A percentile compares a stretch with the other conserved stretches of the same genome.
phyloP scores from a whole-genome alignment of 192 early-diverging fungal species.

The Backusella sp. region DNA sequence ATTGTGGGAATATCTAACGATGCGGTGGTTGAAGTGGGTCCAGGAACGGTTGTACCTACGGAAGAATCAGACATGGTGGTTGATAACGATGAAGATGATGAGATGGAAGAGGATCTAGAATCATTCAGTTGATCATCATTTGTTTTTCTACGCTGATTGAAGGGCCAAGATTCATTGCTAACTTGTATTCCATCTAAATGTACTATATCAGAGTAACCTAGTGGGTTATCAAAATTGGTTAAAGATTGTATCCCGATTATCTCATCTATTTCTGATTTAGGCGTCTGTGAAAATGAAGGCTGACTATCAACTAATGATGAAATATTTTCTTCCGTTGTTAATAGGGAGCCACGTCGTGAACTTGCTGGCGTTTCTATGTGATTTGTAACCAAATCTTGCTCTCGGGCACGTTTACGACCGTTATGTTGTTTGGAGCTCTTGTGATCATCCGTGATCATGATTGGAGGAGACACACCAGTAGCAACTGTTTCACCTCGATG shows the following conservation, averaged over 20 bases:
- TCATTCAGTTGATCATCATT: neutral
- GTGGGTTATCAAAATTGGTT: neutral
- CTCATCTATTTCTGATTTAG: slow-evolving; percentile 3
- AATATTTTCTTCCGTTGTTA: neutral
- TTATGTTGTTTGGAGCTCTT: slow-evolving; percentile 67
- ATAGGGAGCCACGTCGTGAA: neutral
- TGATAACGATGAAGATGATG: slow-evolving; percentile 1
- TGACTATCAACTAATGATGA: neutral
- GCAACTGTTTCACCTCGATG: slow-evolving; percentile 62
- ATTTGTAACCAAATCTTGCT: neutral
- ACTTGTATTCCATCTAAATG: neutral
- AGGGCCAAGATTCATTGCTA: slow-evolving; percentile 27
- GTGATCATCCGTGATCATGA: slow-evolving; percentile 97
- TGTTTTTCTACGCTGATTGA: slow-evolving; percentile 35
- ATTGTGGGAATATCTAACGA: neutral
- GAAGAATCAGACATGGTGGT: neutral
- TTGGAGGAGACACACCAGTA: slow-evolving; percentile 81
- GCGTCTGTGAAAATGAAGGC: neutral
- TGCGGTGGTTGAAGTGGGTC: neutral
- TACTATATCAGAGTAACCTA: slow-evolving; percentile 2
- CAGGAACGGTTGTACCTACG: neutral
- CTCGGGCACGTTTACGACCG: neutral
- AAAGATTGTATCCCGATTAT: neutral
- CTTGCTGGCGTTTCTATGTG: neutral
- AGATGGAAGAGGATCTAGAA: neutral